Conservation (phyloP, 345 rosid species). For the Salix dunnii region DNA sequence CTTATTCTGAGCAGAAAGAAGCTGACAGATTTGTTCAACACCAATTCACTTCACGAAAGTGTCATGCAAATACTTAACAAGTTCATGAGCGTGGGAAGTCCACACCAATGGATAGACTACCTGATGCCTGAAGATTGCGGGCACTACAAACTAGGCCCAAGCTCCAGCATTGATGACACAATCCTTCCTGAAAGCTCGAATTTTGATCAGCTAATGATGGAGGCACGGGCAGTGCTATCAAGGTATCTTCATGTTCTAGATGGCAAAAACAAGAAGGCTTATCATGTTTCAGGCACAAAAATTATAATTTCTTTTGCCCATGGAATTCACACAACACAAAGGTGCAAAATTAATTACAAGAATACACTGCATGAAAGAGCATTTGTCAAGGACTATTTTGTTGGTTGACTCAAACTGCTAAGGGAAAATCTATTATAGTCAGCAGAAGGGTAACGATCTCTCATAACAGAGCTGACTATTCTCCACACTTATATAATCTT, state of each 20-base stretch:
- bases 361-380: background rate
- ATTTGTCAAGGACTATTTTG: background rate
- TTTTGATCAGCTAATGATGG: conserved; percentile 72
- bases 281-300: background rate
- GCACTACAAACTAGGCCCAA: conserved; percentile 20
- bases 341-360: background rate
- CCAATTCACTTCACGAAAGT: conserved; percentile 48
- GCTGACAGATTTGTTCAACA: conserved; percentile 59
- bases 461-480: too few species aligned
- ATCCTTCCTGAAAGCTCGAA: conserved; percentile 39
- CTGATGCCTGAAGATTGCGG: conserved; percentile 64
- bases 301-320: background rate
- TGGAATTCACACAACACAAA: background rate
- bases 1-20: conserved; percentile 59
- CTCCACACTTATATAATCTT: background rate
- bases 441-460: too few species aligned
- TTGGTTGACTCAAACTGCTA: background rate
- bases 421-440: background rate
- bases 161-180: conserved; percentile 32
- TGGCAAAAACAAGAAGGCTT: background rate
- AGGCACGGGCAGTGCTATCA: conserved; percentile 67
- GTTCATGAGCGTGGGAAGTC: conserved; percentile 71
- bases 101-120: conserved; percentile 76
- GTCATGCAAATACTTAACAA: conserved; percentile 61
- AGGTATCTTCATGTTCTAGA: conserved; percentile 43